phyloP scores from a whole-genome alignment of 768 basidiomycete genomes.

The Exsudoporus frostii region DNA sequence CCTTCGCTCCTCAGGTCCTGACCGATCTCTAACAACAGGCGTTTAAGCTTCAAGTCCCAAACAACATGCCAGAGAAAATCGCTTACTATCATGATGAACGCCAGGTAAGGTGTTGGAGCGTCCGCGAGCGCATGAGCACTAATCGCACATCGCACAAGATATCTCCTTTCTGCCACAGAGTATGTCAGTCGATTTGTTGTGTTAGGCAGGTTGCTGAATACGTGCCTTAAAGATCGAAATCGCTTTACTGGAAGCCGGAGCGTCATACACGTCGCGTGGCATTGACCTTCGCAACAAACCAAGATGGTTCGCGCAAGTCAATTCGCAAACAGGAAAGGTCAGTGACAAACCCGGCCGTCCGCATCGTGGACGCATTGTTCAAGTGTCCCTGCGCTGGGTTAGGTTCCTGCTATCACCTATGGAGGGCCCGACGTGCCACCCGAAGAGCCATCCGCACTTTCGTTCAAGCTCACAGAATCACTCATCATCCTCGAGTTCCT shows the following conservation, averaged over 20 bases:
- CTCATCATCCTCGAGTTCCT: constrained; percentile 62
- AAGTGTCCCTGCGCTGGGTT: not conserved
- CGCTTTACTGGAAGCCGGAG: constrained; percentile 53
- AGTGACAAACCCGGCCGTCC: not conserved
- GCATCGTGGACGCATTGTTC: not conserved
- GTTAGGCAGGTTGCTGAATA: not conserved
- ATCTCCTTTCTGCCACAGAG: constrained; percentile 56
- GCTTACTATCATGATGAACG: constrained; percentile 38
- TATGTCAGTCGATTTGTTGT: constrained; percentile 20
- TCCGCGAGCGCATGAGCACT: not conserved
- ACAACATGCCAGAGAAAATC: constrained; percentile 28
- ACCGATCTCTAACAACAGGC: not conserved
- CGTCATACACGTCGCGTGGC: constrained; percentile 46
- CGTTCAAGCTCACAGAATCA: constrained; percentile 61
- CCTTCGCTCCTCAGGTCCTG: not conserved
- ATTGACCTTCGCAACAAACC: constrained; percentile 64
- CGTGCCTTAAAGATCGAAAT: constrained; percentile 46
- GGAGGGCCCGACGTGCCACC: constrained; percentile 54
- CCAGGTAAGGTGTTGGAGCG: constrained; percentile 32
- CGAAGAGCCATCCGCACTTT: constrained; percentile 54
- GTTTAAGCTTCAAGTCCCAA: not conserved
- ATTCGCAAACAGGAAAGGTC: constrained; percentile 59
- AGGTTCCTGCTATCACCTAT: constrained; percentile 59
- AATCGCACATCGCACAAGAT: constrained; percentile 29
- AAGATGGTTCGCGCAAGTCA: constrained; percentile 62